Percentiles rank a stretch among this genome's conserved stretches.
These are phyloP conservation scores for Talaromyces proteolyticus DNA, from an alignment of 495 filamentous ascomycete genomes.

Conservation along the genomic window DNA sequence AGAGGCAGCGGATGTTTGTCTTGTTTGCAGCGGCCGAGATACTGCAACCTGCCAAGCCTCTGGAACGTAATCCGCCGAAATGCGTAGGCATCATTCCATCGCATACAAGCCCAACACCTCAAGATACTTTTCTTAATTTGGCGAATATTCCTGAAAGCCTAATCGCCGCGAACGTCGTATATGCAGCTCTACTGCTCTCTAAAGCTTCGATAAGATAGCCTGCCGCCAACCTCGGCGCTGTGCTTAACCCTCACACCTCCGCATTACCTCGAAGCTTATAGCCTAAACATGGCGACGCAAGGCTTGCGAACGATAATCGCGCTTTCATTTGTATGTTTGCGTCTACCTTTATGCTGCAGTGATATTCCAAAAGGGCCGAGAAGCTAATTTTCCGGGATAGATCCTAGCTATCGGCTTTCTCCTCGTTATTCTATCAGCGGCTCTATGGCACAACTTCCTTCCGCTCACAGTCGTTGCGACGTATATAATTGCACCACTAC, in stretches of 20 bases:
- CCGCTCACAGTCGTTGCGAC: slow-evolving; percentile 92
- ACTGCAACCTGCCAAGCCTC: slow-evolving; percentile 4
- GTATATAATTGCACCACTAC: slow-evolving; percentile 87
- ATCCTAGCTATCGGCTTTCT: slow-evolving; percentile 98
- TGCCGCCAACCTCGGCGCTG: not conserved
- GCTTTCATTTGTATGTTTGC: slow-evolving; percentile 77
- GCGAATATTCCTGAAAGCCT: not conserved
- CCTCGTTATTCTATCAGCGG: slow-evolving; percentile 95
- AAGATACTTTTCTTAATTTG: not conserved
- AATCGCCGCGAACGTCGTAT: not conserved
- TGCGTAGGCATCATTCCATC: not conserved
- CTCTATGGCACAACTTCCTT: slow-evolving; percentile 88
- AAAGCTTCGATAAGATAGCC: not conserved
- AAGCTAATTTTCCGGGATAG: slow-evolving; percentile 32
- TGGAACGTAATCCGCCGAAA: not conserved
- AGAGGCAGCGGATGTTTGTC: slow-evolving; percentile 19
- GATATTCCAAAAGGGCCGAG: not conserved
- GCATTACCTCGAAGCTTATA: not conserved
- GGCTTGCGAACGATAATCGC: slow-evolving; percentile 74
- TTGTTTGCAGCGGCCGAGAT: slow-evolving; percentile 25
- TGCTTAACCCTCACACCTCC: not conserved
- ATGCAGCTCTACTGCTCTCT: not conserved
- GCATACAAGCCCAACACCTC: not conserved
- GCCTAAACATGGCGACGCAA: slow-evolving; percentile 2
- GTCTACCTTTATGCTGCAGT: not conserved